Evolutionary conservation across 202 grass and related monocot species (phyloP), one percentile per base, ranked within the genome.

Genomic region (Bolboschoenoplectus hybrid): DNA sequence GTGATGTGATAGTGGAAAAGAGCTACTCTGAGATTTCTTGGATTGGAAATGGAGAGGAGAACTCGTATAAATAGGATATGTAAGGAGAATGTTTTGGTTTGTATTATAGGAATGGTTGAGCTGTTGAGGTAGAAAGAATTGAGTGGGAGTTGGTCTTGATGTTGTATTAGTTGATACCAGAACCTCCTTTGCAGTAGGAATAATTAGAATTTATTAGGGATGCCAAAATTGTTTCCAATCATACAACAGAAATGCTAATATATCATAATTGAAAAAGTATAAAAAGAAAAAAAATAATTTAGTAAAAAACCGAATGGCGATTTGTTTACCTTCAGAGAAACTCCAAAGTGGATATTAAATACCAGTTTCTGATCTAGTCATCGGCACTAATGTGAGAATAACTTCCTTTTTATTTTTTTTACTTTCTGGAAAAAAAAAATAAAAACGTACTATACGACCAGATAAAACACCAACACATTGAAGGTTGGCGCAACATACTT

Each of bases 111-210:
- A 73, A 56, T 81, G 19, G n/a, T 84, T 87, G 69, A 81, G 60
- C 17, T 47, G 35, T 73, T 20, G 16, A 26, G 43, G 12, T 10
- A 56, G 53, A 14, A 53, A 58, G 80, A 7, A 74, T 63, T 74
- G 46, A 63, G 87, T 91, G 88, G 88, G 89, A 90, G 84, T 88
- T 72, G 86, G 82, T 93, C 53, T 60, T 61, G 14, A 17, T 78
- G 76, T 80, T 62, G 76, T 61, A 16, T 80, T 80, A 62, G 76
- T 80, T 80, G 56, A 80, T 44, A 80, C 55, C 76, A 62, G 76
- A 80, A 80, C 76, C 55, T 61, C 36, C 56, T 44, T 80, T 62
- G 76, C 55, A 80, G 55, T 26, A 79, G 55, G 55, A 62, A 62
- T 43, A 20, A 35, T 40, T 80, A 11, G 53, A 56, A 57, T 57